Base-by-base conservation (phyloP, 1,284 basidiomycete genomes). In the Pseudozyma flocculosa region DNA sequence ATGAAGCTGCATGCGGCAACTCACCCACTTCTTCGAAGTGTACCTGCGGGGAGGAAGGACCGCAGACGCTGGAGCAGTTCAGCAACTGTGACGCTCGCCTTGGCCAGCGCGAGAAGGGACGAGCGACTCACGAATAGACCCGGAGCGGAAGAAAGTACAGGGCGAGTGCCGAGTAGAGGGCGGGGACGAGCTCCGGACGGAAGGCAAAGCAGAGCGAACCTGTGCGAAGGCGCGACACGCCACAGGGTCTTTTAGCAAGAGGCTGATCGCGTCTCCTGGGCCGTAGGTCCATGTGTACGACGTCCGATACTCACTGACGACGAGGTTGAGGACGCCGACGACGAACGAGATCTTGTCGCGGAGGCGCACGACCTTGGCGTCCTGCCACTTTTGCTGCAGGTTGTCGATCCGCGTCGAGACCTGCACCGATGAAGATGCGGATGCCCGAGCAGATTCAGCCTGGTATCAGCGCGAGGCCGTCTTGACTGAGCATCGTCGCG, bases 321-420 rank as follows among this genome's bases (percentile, higher is more conserved):
- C 62, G 17, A 65, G 43, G 23, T 65, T 65, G 40, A 53, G 88
- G 37, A 96, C 92, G 24, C 90, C 89, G 62, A 90, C 84, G 80
- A 94, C 89, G 81, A 96, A 96, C 0, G 88, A 88, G 56, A 89
- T 22, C 54, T 69, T 68, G 45, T 72, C 63, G 18, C 60, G 48
- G n/a, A 68, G 37, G 24, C 91, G 84, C 29, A 95, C 87, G 34
- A 92, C 88, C 75, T 93, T 92, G 1, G 90, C 87, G 26, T 90
- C 91, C 67, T 90, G 86, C 92, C 92, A 84, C 38, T 88, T 86
- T 13, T 84, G 82, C 24, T 86, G 81, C 14, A 95, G 80, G 1
- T 81, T 82, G 24, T 87, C 83, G 81, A 92, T 85, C 23, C 89
- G 85, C 50, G 83, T 82, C 1, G 88, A 87, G 37, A 93, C 85